Conservation (phyloP, 352 stramenopile genomes). For the Saprolegnia parasitica region DNA sequence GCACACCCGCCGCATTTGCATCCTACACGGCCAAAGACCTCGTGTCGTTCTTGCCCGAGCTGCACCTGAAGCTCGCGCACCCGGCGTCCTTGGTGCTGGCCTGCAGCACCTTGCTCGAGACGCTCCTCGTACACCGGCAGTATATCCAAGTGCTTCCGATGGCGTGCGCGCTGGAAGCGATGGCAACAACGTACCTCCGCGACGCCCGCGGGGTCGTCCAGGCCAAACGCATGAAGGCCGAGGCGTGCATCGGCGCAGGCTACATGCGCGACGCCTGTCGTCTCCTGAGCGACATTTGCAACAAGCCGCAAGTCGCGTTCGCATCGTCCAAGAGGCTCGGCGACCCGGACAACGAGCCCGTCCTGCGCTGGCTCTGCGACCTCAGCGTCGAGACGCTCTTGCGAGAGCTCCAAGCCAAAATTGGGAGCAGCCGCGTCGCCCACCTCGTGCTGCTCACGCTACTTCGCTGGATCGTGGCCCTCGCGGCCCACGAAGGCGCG, state of each 20-base stretch:
- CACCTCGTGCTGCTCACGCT: constrained; percentile 7
- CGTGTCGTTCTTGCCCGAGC: constrained; percentile 26
- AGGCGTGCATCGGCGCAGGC: constrained; percentile 21
- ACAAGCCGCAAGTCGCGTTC: neutral
- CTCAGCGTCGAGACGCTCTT: neutral
- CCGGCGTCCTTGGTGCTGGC: constrained; percentile 11
- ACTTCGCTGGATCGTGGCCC: constrained; percentile 11
- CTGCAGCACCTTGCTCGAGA: constrained; percentile 17
- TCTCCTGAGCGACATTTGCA: constrained; percentile 13
- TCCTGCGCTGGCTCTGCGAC: constrained; percentile 17
- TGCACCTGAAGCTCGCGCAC: constrained; percentile 5
- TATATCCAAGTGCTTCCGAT: constrained; percentile 14
- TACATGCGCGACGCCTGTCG: neutral
- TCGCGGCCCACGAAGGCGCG: constrained; percentile 2
- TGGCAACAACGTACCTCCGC: neutral
- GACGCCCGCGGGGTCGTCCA: constrained; percentile 7
- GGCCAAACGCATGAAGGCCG: constrained; percentile 25
- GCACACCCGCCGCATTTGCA: constrained; percentile 52
- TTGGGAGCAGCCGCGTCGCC: neutral
- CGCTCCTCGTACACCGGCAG: constrained; percentile 6
- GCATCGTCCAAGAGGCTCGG: constrained; percentile 15
- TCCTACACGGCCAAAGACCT: constrained; percentile 47
- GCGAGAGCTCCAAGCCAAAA: neutral
- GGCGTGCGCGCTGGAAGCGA: constrained; percentile 1
- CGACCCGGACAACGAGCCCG: constrained; percentile 15